Conservation (phyloP, 1,284 basidiomycete species). For the Omphalotus olearius region DNA sequence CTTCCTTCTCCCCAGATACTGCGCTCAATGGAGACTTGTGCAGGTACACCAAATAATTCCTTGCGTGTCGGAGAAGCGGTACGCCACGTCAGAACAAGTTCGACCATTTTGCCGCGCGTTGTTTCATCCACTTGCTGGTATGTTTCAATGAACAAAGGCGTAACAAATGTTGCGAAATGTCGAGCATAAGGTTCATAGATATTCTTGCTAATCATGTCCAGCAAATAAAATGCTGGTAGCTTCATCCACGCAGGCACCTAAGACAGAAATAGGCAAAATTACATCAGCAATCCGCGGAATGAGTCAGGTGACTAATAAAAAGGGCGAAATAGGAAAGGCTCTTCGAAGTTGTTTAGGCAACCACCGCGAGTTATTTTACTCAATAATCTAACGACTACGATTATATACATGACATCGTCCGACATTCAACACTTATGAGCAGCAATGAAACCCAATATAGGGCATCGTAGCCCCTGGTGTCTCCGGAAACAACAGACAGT, state of each 20-base stretch:
- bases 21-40: constrained; percentile 73
- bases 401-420: constrained; percentile 6
- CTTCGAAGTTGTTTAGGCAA: background rate
- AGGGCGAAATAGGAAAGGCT: background rate
- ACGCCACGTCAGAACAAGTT: constrained; percentile 92
- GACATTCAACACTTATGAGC: background rate
- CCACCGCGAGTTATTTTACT: constrained; percentile 17
- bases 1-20: constrained; percentile 67
- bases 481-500: background rate
- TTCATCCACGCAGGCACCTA: constrained; percentile 92
- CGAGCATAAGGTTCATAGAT: constrained; percentile 86
- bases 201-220: constrained; percentile 97
- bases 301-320: background rate
- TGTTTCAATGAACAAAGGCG: constrained; percentile 77
- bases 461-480: too few relatives aligned
- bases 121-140: constrained; percentile 80
- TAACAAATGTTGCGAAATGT: constrained; percentile 73
- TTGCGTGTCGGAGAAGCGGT: constrained; percentile 75
- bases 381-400: constrained; percentile 10
- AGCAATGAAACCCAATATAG: too few relatives aligned
- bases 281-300: constrained; percentile 11
- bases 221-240: constrained; percentile 89
- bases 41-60: constrained; percentile 76
- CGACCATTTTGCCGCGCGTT: constrained; percentile 91
- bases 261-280: constrained; percentile 25